These are phyloP conservation scores for Lentinus brumalis DNA, from an alignment of 768 basidiomycete genomes.

Conservation along the genomic window DNA sequence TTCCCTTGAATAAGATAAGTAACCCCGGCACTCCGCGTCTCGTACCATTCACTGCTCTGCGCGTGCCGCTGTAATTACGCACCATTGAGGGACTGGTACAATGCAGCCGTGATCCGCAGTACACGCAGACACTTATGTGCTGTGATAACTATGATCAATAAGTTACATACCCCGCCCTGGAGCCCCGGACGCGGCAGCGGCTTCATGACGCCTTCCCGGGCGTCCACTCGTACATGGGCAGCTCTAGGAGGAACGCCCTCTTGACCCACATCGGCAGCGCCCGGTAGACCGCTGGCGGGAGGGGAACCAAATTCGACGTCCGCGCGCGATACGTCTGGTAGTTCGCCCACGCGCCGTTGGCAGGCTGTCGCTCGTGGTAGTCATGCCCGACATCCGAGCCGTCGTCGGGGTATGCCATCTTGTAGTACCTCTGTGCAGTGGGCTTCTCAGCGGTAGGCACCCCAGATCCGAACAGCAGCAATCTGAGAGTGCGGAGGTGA, in stretches of 20 bases:
- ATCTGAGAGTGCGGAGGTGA: conserved; percentile 29
- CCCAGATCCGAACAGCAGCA: conserved; percentile 68
- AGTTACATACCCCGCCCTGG: too few relatives aligned
- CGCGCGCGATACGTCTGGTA: conserved; percentile 57
- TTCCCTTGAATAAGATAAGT: too few relatives aligned
- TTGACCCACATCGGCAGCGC: conserved; percentile 55
- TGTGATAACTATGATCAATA: too few relatives aligned
- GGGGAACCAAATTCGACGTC: conserved; percentile 63
- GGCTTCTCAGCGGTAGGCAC: conserved; percentile 73
- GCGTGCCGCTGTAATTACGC: too few relatives aligned
- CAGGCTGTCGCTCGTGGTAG: conserved; percentile 3
- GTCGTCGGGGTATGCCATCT: conserved; percentile 46
- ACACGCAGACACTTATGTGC: too few relatives aligned
- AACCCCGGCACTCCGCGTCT: too few relatives aligned
- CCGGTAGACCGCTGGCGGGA: conserved; percentile 58
- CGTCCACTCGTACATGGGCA: conserved; percentile 61
- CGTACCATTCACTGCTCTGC: too few relatives aligned
- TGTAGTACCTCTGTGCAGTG: conserved; percentile 58
- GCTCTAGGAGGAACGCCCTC: conserved; percentile 58
- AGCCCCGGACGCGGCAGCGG: too few relatives aligned
- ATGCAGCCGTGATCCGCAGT: too few relatives aligned
- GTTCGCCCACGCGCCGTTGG: conserved; percentile 44
- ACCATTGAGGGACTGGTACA: too few relatives aligned
- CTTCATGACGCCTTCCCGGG: conserved; percentile 44
- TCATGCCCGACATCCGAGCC: conserved; percentile 30